These are phyloP conservation scores for Yamadazyma nakazawae DNA, from an alignment of 805 yeast species.

Conservation along the genomic window DNA sequence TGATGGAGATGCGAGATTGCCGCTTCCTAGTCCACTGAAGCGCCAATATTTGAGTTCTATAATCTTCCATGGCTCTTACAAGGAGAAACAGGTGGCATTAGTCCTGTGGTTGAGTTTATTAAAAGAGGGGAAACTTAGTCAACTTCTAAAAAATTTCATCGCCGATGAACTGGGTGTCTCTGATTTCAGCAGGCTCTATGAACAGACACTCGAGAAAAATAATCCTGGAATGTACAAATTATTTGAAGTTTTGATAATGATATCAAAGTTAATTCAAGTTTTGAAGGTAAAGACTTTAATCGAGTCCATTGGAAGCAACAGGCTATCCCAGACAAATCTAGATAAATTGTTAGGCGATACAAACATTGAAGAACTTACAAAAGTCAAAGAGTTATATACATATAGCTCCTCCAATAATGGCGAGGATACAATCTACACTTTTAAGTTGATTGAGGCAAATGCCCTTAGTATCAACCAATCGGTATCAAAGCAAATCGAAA, in stretches of 20 bases:
- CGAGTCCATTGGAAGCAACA: slow-evolving; percentile 4
- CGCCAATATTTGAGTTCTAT: slow-evolving; percentile 16
- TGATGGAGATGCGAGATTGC: not conserved
- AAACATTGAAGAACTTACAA: not conserved
- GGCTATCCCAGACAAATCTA: not conserved
- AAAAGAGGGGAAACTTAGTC: not conserved
- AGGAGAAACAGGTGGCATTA: slow-evolving; percentile 21
- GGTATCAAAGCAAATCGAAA: not conserved
- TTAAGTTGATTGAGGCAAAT: not conserved
- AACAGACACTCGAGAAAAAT: not conserved
- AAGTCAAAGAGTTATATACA: not conserved
- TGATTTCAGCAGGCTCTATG: slow-evolving; percentile 1
- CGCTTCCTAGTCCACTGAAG: slow-evolving; percentile 2
- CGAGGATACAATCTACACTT: not conserved
- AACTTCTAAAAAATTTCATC: not conserved
- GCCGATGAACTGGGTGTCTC: slow-evolving; percentile 1
- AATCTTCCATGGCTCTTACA: slow-evolving; percentile 26
- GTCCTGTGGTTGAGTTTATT: slow-evolving; percentile 3
- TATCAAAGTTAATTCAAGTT: slow-evolving; percentile 5
- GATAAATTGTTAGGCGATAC: not conserved
- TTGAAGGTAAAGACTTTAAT: slow-evolving; percentile 11
- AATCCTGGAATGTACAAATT: slow-evolving; percentile 5
- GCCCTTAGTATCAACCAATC: not conserved
- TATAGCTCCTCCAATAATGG: not conserved
- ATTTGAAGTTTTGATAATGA: slow-evolving; percentile 5